Base-by-base conservation (phyloP, 805 yeast species). In the Zygosaccharomyces pseudorouxii region DNA sequence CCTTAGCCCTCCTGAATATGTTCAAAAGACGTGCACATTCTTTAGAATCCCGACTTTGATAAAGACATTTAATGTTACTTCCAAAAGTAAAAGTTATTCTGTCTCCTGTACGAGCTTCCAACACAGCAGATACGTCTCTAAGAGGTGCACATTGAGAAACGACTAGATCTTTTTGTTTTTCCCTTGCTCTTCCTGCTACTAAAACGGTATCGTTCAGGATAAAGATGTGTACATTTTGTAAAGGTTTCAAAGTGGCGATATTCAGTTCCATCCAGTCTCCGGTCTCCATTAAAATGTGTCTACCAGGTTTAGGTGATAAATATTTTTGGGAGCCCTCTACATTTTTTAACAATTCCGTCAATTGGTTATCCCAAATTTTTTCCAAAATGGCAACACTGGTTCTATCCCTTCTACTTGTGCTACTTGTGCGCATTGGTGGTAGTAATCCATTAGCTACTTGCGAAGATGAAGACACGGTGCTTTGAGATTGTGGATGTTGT, bases 281-380 rank as follows among this genome's bases (percentile, higher is more conserved):
- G 62, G 89, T 81, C 57, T 89, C 93, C 8, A 81, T 77, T 16
- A 88, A 69, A 2, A 89, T 78, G 64, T 89, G 96, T 43, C 96
- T 76, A 3, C 90, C 93, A 0, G 90, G 88, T 6, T 78, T 64
- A 1, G 86, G 80, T 18, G 89, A 85, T 33, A 89, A 73, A 51
- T 77, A 79, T 59, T 86, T 86, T 57, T 86, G 90, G 0, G 95
- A 89, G n/a, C 96, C 95, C 54, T 90, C 96, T 12, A 90, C 95
- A 53, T 85, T 88, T 56, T 81, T 81, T 65, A 84, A 89, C 45
- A 89, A 68, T 7, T 79, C 75, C 47, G 77, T 79, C 60, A 89
- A 71, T 59, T 86, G 89, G 38, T 74, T 73, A 12, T 82, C 85
- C 96, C 97, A 89, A 72, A 86, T 78, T 57, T 82, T 82, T 63